phyloP scores from a whole-genome alignment of 2,329 filamentous ascomycete species.

The Didymella exigua region DNA sequence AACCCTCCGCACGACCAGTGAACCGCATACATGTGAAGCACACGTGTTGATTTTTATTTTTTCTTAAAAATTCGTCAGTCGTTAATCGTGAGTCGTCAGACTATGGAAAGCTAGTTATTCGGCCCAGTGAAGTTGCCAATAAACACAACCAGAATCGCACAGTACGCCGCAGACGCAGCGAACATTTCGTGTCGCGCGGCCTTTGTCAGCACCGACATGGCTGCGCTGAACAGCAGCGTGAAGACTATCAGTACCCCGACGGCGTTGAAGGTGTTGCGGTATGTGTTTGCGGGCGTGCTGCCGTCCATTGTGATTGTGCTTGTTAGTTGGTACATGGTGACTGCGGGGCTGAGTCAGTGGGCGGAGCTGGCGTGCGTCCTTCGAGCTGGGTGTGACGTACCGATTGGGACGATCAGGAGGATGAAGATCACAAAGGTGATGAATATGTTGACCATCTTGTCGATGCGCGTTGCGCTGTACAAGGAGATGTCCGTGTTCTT shows the following conservation, averaged over 20 bases:
- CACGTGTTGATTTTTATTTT: too few relatives aligned
- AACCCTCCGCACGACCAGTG: too few relatives aligned
- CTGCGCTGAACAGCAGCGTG: conserved; percentile 46
- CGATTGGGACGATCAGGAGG: conserved; percentile 49
- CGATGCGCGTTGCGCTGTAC: conserved; percentile 47
- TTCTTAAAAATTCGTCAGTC: too few relatives aligned
- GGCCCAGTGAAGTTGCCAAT: conserved; percentile 49
- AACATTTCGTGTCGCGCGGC: conserved; percentile 48
- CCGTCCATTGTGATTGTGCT: conserved; percentile 20
- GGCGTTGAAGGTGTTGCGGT: conserved; percentile 45
- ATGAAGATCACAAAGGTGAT: conserved; percentile 53
- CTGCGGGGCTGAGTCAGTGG: conserved; percentile 4
- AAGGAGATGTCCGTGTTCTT: conserved; percentile 41
- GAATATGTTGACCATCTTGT: conserved; percentile 49
- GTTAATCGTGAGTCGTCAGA: too few relatives aligned
- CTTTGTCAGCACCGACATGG: conserved; percentile 47
- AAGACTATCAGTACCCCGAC: conserved; percentile 52
- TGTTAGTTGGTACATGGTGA: conserved; percentile 50
- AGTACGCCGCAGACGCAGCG: conserved; percentile 48
- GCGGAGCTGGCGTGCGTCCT: too few relatives aligned
- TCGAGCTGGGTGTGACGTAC: too few relatives aligned
- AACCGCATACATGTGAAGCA: too few relatives aligned
- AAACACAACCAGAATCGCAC: conserved; percentile 49
- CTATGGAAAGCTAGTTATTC: conserved; percentile 38
- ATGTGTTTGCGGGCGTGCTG: conserved; percentile 16